These are phyloP conservation scores for Fistulifera solaris DNA, from an alignment of 108 stramenopile genomes.

Conservation along the genomic window DNA sequence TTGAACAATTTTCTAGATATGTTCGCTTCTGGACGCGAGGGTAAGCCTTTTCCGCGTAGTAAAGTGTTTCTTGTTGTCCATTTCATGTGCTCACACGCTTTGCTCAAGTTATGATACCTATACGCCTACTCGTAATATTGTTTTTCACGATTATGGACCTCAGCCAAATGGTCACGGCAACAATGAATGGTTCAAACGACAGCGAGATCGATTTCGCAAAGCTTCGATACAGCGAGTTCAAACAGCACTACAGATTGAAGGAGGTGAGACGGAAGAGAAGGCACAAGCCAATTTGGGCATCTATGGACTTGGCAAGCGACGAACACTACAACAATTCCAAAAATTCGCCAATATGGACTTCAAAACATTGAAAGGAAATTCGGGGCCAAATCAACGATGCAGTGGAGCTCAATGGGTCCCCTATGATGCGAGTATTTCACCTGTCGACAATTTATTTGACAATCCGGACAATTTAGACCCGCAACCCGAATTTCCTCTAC, in stretches of 20 bases:
- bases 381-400: conserved; percentile 17
- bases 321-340: conserved; percentile 60
- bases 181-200: conserved; percentile 58
- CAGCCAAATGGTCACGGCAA: conserved; percentile 41
- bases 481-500: conserved; percentile 66
- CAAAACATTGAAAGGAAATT: conserved; percentile 8
- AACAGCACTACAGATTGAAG: conserved; percentile 2
- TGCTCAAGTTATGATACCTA: conserved; percentile 78
- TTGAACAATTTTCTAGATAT: conserved; percentile 84
- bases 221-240: conserved; percentile 21
- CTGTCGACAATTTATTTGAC: conserved; percentile 60
- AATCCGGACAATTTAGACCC: conserved; percentile 65
- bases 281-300: conserved; percentile 63
- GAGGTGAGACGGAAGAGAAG: conserved; percentile 8
- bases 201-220: conserved; percentile 18
- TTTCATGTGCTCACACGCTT: neutral
- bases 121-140: conserved; percentile 67
- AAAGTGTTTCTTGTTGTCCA: neutral
- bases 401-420: conserved; percentile 51
- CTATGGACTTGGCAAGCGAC: conserved; percentile 71
- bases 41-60: conserved; percentile 17
- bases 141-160: conserved; percentile 38
- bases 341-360: conserved; percentile 62
- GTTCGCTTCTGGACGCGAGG: conserved; percentile 67
- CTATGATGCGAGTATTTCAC: conserved; percentile 64